Percentiles rank a stretch among this genome's conserved stretches.
These are phyloP conservation scores for Suillus hirtellus DNA, from an alignment of 768 basidiomycete genomes.

Conservation along the genomic window DNA sequence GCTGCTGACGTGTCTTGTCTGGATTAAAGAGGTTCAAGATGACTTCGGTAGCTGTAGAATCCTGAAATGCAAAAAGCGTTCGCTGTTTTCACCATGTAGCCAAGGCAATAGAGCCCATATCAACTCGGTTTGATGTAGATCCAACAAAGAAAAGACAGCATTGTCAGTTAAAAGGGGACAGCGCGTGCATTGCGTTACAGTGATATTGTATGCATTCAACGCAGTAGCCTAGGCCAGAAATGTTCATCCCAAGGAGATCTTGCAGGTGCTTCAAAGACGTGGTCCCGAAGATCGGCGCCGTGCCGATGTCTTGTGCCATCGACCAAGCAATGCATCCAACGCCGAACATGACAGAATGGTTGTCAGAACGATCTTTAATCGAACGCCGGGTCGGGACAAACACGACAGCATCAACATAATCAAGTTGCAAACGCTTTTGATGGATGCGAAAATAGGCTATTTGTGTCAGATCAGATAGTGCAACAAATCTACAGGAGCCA, in stretches of 20 bases:
- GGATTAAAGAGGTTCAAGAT: neutral
- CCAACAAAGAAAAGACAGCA: neutral
- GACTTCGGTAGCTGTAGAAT: neutral
- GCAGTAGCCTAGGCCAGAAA: neutral
- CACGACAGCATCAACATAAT: conserved; percentile 79
- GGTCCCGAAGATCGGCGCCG: no score
- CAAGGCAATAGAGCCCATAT: neutral
- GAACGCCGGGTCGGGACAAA: conserved; percentile 23
- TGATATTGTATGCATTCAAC: neutral
- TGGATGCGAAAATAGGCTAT: conserved; percentile 72
- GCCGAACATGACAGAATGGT: conserved; percentile 14
- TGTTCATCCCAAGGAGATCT: no score
- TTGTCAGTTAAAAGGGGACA: neutral
- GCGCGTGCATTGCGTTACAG: neutral
- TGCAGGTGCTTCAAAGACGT: no score
- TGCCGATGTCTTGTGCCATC: no score
- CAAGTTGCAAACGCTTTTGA: conserved; percentile 70
- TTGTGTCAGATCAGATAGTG: neutral
- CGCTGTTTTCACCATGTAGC: neutral
- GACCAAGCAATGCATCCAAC: no score
- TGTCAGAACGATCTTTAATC: conserved; percentile 11
- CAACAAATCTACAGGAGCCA: neutral
- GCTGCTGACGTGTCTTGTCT: neutral
- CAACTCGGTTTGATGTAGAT: neutral
- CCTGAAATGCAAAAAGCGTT: neutral